These are phyloP conservation scores for Xylariaceae sp. DNA, from an alignment of 2,329 filamentous ascomycete species.

Conservation along the genomic window DNA sequence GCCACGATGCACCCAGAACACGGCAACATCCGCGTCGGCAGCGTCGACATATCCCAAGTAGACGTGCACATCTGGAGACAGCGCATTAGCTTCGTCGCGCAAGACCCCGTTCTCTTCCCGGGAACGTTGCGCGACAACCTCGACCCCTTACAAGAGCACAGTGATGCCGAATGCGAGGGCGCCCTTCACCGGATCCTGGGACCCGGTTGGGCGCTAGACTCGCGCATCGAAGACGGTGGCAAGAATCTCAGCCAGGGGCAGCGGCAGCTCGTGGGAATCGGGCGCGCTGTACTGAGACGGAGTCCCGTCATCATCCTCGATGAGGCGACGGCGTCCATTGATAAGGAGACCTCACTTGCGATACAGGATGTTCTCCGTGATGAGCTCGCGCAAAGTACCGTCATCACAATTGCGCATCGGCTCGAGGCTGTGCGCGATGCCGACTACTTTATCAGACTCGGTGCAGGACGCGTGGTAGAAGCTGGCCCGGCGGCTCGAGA, in stretches of 20 bases:
- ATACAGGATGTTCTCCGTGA: conserved; percentile 54
- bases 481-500: conserved; percentile 36
- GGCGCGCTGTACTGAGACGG: conserved; percentile 53
- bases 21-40: conserved; percentile 51
- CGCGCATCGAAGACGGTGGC: conserved; percentile 53
- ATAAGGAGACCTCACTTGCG: conserved; percentile 51
- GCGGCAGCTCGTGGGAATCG: conserved; percentile 57
- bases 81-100: conserved; percentile 58
- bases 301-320: conserved; percentile 59
- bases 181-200: conserved; percentile 58
- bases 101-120: conserved; percentile 58
- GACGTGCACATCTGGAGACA: conserved; percentile 52
- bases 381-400: conserved; percentile 51
- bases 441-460: conserved; percentile 49
- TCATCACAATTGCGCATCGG: conserved; percentile 63
- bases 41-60: conserved; percentile 46
- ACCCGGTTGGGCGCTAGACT: conserved; percentile 41
- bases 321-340: conserved; percentile 60
- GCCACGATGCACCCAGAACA: conserved; percentile 48
- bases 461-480: conserved; percentile 46
- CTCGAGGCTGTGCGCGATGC: conserved; percentile 58
- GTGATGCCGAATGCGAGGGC: conserved; percentile 45
- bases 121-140: conserved; percentile 59
- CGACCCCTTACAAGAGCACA: conserved; percentile 58
- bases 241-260: conserved; percentile 60